These are phyloP conservation scores for Triticum timopheevii DNA, from an alignment of 176 grass and related monocot genomes.

Conservation along the genomic window DNA sequence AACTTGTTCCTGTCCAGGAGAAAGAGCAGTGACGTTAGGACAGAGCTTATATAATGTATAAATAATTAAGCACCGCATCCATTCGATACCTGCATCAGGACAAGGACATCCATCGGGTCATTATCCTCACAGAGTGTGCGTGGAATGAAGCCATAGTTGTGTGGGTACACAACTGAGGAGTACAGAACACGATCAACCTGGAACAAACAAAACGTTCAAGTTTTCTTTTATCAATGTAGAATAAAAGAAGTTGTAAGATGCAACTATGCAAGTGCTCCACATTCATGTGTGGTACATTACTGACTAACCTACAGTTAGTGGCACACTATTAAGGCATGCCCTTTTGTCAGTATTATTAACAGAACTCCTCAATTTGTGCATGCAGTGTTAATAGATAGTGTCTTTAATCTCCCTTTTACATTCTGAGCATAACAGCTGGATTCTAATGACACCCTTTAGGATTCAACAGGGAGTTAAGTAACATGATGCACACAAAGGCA, in stretches of 20 bases:
- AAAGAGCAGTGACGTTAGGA: not conserved
- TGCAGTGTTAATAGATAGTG: not conserved
- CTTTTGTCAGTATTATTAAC: not conserved
- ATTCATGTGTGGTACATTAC: not conserved
- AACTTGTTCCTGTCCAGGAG: constrained; percentile 70
- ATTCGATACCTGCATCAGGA: constrained; percentile 87
- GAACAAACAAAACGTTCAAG: constrained; percentile 21
- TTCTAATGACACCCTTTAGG: not conserved
- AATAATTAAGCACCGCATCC: not conserved
- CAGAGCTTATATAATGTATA: not conserved
- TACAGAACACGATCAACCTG: constrained; percentile 99
- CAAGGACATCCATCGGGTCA: constrained; percentile 88
- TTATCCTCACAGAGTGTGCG: constrained; percentile 91
- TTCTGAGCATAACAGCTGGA: not conserved
- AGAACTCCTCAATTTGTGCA: not conserved
- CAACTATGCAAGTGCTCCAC: not conserved
- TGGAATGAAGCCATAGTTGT: constrained; percentile 98
- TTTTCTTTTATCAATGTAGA: not conserved
- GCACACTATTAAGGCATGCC: not conserved
- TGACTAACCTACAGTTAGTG: not conserved
- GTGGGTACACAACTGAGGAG: constrained; percentile 97
- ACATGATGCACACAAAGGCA: not conserved
- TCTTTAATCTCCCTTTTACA: not conserved
- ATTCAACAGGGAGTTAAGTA: not conserved
- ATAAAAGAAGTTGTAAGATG: not conserved